Conservation (phyloP, 2,329 filamentous ascomycete genomes). For the Pseudonectria foliicola region DNA sequence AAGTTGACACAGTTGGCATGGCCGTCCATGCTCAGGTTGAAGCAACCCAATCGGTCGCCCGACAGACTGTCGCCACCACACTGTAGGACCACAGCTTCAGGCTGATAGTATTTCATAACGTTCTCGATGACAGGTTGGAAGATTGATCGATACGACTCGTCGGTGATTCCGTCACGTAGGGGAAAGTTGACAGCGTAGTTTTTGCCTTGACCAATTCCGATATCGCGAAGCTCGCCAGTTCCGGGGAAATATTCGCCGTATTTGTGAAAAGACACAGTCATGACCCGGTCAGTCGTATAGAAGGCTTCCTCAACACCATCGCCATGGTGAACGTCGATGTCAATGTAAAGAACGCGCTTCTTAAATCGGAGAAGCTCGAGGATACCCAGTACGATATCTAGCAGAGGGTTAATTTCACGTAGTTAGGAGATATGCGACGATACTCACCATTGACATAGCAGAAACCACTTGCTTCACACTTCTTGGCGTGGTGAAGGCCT, state of each 20-base stretch:
- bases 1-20: conserved; percentile 92
- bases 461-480: conserved; percentile 91
- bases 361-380: conserved; percentile 86
- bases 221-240: conserved; percentile 79
- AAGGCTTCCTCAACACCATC: conserved; percentile 92
- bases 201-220: conserved; percentile 80
- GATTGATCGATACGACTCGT: conserved; percentile 80
- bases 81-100: conserved; percentile 88
- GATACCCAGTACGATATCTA: conserved; percentile 93
- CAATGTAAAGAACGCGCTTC: conserved; percentile 94
- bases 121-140: conserved; percentile 85
- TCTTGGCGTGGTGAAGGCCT: conserved; percentile 94
- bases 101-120: conserved; percentile 82
- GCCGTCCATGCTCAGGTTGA: conserved; percentile 94
- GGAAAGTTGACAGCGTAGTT: conserved; percentile 90
- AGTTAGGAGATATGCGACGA: not conserved
- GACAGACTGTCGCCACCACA: conserved; percentile 94
- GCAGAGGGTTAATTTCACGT: conserved; percentile 2
- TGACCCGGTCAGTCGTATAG: conserved; percentile 85
- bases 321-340: conserved; percentile 91
- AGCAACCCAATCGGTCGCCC: conserved; percentile 88
- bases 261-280: conserved; percentile 93
- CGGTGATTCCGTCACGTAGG: conserved; percentile 85
- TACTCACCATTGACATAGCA: conserved; percentile 90
- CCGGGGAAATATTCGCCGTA: conserved; percentile 96